Evolutionary conservation across 768 basidiomycete species (phyloP).

Genomic region (Wakefieldia striispora): DNA sequence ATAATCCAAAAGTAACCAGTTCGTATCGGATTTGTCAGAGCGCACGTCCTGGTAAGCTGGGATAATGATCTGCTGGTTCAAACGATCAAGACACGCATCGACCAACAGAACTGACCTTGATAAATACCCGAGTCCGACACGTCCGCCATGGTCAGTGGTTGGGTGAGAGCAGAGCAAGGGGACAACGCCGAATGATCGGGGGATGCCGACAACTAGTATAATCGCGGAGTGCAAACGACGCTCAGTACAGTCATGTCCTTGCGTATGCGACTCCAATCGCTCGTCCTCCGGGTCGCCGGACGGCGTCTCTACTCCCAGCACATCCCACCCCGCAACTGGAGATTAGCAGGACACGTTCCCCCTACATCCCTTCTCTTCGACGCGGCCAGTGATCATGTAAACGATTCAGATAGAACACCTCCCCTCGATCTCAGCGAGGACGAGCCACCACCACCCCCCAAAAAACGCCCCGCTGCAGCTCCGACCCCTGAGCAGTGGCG

Average conservation of each 20-base stretch:
- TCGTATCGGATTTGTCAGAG: conserved; percentile 79
- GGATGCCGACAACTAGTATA: conserved; percentile 17
- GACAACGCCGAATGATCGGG: conserved; percentile 9
- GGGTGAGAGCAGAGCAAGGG: neutral
- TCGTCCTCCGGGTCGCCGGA: conserved; percentile 4
- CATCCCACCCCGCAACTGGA: conserved; percentile 29
- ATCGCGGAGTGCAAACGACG: conserved; percentile 18
- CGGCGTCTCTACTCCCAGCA: conserved; percentile 27
- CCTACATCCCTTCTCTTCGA: conserved; percentile 31
- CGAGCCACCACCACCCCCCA: conserved; percentile 27
- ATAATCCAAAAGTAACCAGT: conserved; percentile 91
- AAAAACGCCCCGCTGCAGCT: conserved; percentile 11
- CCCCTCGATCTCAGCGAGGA: conserved; percentile 30
- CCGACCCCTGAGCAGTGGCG: conserved; percentile 46
- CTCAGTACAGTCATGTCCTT: neutral
- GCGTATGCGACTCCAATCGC: conserved; percentile 15
- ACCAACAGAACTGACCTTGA: conserved; percentile 51
- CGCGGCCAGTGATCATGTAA: neutral
- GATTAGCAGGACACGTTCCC: conserved; percentile 30
- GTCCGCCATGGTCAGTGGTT: conserved; percentile 62
- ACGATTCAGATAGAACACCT: neutral
- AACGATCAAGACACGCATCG: conserved; percentile 3
- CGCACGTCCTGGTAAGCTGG: conserved; percentile 88
- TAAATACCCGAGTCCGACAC: conserved; percentile 68
- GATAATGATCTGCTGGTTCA: conserved; percentile 13